Percentiles rank a stretch among this genome's conserved stretches.
Evolutionary conservation across 2,329 filamentous ascomycete species (phyloP).

Genomic region (Cadophora sp.): DNA sequence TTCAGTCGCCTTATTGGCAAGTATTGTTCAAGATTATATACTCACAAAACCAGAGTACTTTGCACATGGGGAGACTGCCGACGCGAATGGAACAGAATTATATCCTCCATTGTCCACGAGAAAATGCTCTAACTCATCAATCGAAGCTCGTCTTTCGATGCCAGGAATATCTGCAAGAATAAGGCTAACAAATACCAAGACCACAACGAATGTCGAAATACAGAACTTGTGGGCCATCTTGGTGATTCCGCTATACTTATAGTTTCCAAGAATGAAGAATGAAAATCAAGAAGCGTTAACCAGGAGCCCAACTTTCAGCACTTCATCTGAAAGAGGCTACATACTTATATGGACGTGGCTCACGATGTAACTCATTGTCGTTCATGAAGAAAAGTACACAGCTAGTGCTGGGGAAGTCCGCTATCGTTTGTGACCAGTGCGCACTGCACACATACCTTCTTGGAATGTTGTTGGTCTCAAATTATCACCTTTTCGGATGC

Average conservation of each 20-base stretch:
- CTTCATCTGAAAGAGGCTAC: neutral
- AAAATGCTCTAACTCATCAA: constrained; percentile 29
- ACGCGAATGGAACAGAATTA: constrained; percentile 23
- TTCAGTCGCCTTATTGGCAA: neutral
- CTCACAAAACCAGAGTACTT: constrained; percentile 24
- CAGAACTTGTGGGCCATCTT: neutral
- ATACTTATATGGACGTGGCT: constrained; percentile 1
- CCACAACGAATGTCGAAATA: neutral
- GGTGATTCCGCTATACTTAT: neutral
- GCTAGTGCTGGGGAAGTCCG: constrained; percentile 8
- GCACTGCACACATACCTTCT: constrained; percentile 5
- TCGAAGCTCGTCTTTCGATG: constrained; percentile 24
- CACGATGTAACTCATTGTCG: neutral
- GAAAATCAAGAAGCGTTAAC: neutral
- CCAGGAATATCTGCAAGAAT: constrained; percentile 14
- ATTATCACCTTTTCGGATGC: neutral
- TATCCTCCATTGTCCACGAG: constrained; percentile 26
- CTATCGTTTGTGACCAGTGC: neutral
- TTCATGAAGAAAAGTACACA: neutral
- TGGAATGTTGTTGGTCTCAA: neutral
- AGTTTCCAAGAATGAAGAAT: neutral
- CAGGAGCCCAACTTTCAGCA: neutral
- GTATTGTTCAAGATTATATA: neutral
- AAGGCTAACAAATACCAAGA: constrained; percentile 1
- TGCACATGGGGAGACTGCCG: constrained; percentile 22